These are phyloP conservation scores for Opeltia flavorubescens DNA, from an alignment of 495 filamentous ascomycete genomes.

Conservation along the genomic window DNA sequence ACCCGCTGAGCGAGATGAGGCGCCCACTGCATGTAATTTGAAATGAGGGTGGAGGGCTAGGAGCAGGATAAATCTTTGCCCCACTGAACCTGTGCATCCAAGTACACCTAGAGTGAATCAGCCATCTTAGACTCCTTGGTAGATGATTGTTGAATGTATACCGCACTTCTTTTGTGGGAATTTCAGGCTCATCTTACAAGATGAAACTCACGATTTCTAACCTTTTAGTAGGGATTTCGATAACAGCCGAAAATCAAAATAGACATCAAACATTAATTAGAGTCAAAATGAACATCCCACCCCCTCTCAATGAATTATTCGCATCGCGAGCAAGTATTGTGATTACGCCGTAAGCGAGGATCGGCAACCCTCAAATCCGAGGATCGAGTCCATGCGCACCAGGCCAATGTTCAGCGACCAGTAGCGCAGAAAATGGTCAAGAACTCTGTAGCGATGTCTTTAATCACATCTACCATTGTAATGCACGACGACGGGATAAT, in stretches of 20 bases:
- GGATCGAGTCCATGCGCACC: no score
- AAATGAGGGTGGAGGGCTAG: slow-evolving; percentile 68
- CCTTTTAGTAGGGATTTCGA: not conserved
- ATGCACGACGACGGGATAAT: no score
- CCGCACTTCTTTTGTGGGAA: not conserved
- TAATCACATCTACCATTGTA: no score
- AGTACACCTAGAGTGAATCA: slow-evolving; percentile 42
- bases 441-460: no score
- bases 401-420: no score
- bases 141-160: not conserved
- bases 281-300: not conserved
- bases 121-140: no score
- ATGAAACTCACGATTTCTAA: not conserved
- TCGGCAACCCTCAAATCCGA: no score
- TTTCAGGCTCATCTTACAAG: not conserved
- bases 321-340: not conserved
- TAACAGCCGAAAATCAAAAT: slow-evolving; percentile 16
- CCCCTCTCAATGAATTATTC: not conserved
- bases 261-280: not conserved
- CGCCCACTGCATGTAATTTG: slow-evolving; percentile 61
- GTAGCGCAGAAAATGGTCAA: no score
- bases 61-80: slow-evolving; percentile 73
- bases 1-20: slow-evolving; percentile 62
- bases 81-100: slow-evolving; percentile 68
- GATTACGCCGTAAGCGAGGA: no score